Evolutionary conservation across 192 early-diverging fungal species (phyloP).

Genomic region (Allomyces macrogynus): DNA sequence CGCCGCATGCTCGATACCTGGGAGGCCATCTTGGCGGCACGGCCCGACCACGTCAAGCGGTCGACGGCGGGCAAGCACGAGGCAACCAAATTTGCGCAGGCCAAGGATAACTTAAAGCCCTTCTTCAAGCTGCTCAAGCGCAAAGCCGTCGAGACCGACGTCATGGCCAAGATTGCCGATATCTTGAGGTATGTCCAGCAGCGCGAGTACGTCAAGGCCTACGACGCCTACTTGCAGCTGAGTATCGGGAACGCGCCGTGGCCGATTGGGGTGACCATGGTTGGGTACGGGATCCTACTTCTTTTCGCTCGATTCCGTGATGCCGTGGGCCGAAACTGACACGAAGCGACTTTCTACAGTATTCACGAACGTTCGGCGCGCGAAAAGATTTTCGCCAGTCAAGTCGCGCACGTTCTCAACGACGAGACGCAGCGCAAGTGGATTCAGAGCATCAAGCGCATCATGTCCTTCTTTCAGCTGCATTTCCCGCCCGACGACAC

Average conservation of each 20-base stretch:
- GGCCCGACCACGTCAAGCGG: constrained; percentile 60
- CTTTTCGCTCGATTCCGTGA: neutral
- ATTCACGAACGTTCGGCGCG: constrained; percentile 94
- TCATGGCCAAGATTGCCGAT: constrained; percentile 74
- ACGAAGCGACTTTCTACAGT: constrained; percentile 16
- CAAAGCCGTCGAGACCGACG: constrained; percentile 54
- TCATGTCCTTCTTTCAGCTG: constrained; percentile 88
- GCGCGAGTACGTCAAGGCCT: constrained; percentile 77
- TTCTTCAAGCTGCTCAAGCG: constrained; percentile 68
- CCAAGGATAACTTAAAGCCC: constrained; percentile 74
- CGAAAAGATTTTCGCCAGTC: constrained; percentile 83
- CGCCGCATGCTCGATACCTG: constrained; percentile 70
- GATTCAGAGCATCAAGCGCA: constrained; percentile 92
- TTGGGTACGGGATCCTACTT: constrained; percentile 33
- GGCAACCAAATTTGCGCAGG: constrained; percentile 63
- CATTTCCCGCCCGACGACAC: constrained; percentile 65
- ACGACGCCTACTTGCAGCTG: constrained; percentile 78
- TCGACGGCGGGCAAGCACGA: constrained; percentile 59
- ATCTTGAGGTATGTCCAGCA: constrained; percentile 68
- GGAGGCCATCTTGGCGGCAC: constrained; percentile 50
- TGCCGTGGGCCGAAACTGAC: neutral
- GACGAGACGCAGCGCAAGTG: constrained; percentile 93
- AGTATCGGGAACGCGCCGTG: constrained; percentile 96
- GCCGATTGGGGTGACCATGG: constrained; percentile 95
- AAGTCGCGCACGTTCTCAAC: constrained; percentile 94